phyloP scores from a whole-genome alignment of 2,329 filamentous ascomycete genomes.

The Davidsoniella neocaledoniae region DNA sequence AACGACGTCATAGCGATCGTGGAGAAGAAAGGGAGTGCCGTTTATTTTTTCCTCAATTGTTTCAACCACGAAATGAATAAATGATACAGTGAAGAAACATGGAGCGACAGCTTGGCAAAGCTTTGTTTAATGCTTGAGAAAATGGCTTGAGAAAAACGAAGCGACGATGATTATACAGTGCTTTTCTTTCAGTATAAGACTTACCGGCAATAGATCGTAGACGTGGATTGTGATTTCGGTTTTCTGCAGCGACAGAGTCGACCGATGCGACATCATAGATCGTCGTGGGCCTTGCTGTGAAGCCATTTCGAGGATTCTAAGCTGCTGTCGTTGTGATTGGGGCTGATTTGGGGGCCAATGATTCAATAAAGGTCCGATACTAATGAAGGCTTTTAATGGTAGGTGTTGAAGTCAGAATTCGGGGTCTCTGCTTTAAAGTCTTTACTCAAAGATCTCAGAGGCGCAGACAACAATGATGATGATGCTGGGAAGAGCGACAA shows the following conservation, averaged over 20 bases:
- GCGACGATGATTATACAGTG: not conserved
- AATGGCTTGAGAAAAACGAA: constrained; percentile 36
- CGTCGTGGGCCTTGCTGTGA: constrained; percentile 26
- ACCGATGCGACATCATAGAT: constrained; percentile 34
- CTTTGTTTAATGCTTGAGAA: constrained; percentile 20
- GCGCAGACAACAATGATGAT: not conserved
- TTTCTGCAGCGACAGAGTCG: constrained; percentile 51
- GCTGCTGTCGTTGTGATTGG: not conserved
- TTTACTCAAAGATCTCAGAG: not conserved
- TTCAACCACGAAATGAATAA: not conserved
- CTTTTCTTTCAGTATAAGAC: constrained; percentile 13
- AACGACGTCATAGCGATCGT: constrained; percentile 1
- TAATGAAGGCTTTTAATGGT: no score
- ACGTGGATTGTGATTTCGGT: constrained; percentile 62
- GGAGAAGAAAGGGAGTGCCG: not conserved
- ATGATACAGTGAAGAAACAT: not conserved
- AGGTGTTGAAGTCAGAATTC: no score
- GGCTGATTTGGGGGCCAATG: not conserved
- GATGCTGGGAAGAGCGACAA: not conserved
- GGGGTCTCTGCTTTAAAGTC: no score
- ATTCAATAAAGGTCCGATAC: no score
- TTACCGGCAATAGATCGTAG: constrained; percentile 59
- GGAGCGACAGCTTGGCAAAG: not conserved
- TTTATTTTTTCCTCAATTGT: no score
- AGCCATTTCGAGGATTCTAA: constrained; percentile 20